These are phyloP conservation scores for Gelatoporia subvermispora DNA, from an alignment of 768 basidiomycete species.

Conservation along the genomic window DNA sequence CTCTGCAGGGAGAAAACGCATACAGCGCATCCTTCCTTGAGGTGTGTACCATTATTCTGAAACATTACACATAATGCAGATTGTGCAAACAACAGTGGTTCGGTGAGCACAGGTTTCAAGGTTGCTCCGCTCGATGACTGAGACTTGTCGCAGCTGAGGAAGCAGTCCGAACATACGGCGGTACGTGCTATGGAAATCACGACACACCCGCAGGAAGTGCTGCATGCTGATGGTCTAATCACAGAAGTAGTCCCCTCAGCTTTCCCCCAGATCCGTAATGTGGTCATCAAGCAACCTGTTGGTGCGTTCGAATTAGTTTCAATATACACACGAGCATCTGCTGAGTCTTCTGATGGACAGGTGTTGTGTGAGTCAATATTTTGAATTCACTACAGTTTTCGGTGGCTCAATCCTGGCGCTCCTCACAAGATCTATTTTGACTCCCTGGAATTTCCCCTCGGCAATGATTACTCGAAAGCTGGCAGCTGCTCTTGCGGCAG, in stretches of 20 bases:
- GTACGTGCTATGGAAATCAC: slow-evolving; percentile 34
- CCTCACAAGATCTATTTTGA: slow-evolving; percentile 60
- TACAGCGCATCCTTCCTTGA: slow-evolving; percentile 87
- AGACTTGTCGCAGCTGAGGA: slow-evolving; percentile 64
- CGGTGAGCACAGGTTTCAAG: slow-evolving; percentile 44
- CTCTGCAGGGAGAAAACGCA: slow-evolving; percentile 62
- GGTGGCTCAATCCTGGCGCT: not conserved
- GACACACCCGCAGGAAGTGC: no score
- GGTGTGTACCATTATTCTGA: slow-evolving; percentile 45
- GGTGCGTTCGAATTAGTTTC: slow-evolving; percentile 39
- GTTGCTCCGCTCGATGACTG: not conserved
- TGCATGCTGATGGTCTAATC: not conserved
- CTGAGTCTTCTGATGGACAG: slow-evolving; percentile 18
- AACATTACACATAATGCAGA: no score
- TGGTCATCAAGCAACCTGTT: slow-evolving; percentile 91
- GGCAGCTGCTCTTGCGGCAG: slow-evolving; percentile 86
- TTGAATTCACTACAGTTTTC: not conserved
- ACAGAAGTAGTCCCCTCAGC: slow-evolving; percentile 81
- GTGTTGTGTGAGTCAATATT: slow-evolving; percentile 39
- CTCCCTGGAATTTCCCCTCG: slow-evolving; percentile 93
- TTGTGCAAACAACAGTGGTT: slow-evolving; percentile 63
- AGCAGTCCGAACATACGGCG: slow-evolving; percentile 88
- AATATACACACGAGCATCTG: not conserved
- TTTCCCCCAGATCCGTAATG: slow-evolving; percentile 63
- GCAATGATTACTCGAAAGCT: slow-evolving; percentile 94